phyloP scores from a whole-genome alignment of 805 yeast species.

The Monosporozyma siamensis region DNA sequence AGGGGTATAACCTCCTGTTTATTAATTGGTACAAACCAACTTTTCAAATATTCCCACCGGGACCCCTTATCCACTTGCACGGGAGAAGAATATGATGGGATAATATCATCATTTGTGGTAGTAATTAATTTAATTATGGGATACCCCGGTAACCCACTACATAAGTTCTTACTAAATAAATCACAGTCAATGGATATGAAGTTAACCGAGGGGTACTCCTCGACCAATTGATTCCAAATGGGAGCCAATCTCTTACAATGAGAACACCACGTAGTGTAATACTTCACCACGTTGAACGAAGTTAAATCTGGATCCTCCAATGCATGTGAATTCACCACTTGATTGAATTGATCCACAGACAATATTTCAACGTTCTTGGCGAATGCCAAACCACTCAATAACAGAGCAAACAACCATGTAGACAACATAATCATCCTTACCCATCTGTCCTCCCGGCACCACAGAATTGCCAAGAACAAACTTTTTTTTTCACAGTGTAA shows the following conservation, averaged over 20 bases:
- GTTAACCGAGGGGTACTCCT: constrained; percentile 24
- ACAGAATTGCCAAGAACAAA: too few relatives aligned
- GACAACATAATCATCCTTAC: too few relatives aligned
- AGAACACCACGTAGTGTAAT: constrained; percentile 63
- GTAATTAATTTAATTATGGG: constrained; percentile 56
- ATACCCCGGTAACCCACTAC: constrained; percentile 38
- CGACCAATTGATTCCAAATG: constrained; percentile 41
- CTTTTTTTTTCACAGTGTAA: too few relatives aligned
- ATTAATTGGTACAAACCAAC: background rate
- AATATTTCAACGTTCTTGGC: constrained; percentile 1
- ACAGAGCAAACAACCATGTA: too few relatives aligned
- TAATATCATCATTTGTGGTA: constrained; percentile 25
- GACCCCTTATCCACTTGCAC: background rate
- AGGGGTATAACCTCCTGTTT: constrained; percentile 8
- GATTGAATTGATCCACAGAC: background rate
- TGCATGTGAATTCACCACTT: background rate
- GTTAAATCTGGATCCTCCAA: constrained; percentile 2
- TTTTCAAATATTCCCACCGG: constrained; percentile 4
- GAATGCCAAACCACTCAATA: background rate
- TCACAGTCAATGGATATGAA: constrained; percentile 30
- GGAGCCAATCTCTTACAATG: constrained; percentile 57
- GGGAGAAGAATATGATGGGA: background rate
- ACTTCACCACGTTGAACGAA: constrained; percentile 28
- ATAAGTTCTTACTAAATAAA: constrained; percentile 24
- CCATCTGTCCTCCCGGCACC: too few relatives aligned